These are phyloP conservation scores for Carex sylvatica DNA, from an alignment of 202 grass and related monocot genomes.

Conservation along the genomic window DNA sequence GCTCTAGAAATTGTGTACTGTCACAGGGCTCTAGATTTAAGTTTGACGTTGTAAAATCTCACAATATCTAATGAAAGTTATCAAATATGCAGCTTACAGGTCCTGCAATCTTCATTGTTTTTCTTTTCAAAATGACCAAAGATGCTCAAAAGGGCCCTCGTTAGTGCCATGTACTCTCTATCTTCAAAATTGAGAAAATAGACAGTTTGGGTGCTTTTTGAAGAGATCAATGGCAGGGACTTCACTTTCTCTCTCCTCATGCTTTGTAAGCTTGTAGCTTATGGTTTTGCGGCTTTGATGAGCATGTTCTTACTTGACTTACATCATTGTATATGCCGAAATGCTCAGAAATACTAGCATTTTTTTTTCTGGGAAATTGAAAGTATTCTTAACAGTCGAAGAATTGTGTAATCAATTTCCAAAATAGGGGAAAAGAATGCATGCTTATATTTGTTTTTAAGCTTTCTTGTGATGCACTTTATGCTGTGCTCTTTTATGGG, in stretches of 20 bases:
- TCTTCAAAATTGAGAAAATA: background rate
- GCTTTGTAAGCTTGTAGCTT: background rate
- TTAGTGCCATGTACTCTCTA: background rate
- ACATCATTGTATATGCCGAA: background rate
- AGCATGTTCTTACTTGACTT: background rate
- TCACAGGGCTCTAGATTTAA: slow-evolving; percentile 12
- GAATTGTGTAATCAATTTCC: background rate
- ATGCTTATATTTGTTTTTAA: background rate
- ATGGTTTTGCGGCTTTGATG: background rate
- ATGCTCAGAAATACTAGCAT: background rate
- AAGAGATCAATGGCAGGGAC: background rate
- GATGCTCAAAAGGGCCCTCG: background rate
- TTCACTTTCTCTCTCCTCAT: background rate
- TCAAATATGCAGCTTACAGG: background rate
- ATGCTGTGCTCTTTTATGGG: background rate
- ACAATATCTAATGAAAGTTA: background rate
- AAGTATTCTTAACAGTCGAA: background rate
- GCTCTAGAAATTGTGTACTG: slow-evolving; percentile 31
- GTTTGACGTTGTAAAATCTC: background rate
- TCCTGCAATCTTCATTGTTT: background rate
- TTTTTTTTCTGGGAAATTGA: background rate
- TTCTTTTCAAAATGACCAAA: background rate
- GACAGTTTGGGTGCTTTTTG: background rate
- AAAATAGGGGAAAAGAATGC: background rate
- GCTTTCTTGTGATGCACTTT: background rate